A percentile compares a stretch with the other conserved stretches of the same genome.
These are phyloP conservation scores for Pholiota adiposa DNA, from an alignment of 1,284 basidiomycete genomes.

Conservation along the genomic window DNA sequence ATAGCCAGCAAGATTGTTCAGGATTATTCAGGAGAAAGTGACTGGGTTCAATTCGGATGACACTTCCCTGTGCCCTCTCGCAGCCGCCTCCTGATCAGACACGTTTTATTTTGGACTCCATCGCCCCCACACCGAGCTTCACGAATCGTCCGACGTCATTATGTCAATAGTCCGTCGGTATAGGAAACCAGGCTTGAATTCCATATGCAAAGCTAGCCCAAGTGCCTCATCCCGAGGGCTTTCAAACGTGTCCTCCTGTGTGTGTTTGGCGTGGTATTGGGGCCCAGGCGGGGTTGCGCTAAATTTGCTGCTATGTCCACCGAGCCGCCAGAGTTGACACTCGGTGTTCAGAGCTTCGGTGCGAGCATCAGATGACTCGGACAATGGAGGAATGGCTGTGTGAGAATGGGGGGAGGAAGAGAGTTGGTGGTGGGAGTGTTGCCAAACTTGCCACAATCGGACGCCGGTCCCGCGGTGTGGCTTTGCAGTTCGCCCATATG, in stretches of 20 bases:
- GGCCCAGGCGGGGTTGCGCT: conserved; percentile 25
- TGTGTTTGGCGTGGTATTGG: neutral
- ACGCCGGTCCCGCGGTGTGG: conserved; percentile 17
- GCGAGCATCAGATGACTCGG: conserved; percentile 13
- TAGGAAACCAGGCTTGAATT: neutral
- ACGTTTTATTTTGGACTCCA: neutral
- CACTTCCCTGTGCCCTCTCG: neutral
- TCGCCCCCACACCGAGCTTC: neutral
- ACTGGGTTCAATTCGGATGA: neutral
- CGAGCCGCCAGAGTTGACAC: neutral
- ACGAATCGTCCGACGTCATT: neutral
- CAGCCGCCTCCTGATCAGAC: neutral
- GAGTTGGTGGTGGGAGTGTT: conserved; percentile 10
- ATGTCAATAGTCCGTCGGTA: neutral
- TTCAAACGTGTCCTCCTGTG: neutral
- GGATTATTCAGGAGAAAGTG: neutral
- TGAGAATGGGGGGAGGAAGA: conserved; percentile 7
- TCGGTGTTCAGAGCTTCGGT: neutral
- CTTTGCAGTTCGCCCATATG: conserved; percentile 26
- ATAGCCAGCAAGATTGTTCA: neutral
- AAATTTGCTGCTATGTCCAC: conserved; percentile 15
- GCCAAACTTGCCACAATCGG: conserved; percentile 21
- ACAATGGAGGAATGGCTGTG: conserved; percentile 7
- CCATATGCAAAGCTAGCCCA: neutral
- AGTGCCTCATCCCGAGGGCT: conserved; percentile 1